Evolutionary conservation across 164 flowering plant genomes (phyloP).

Genomic region (Echeveria elegans): DNA sequence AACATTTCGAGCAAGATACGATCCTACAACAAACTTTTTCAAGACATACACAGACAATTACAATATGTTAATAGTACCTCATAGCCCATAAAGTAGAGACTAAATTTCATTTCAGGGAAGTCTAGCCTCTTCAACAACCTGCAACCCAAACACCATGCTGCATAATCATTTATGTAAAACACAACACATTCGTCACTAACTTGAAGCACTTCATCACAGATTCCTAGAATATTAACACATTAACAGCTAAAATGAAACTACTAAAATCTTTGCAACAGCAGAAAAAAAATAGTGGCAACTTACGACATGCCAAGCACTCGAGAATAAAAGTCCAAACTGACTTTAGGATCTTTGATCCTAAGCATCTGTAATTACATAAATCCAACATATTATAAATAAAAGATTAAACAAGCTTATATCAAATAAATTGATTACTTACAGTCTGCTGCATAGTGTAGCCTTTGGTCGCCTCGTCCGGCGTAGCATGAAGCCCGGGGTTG

Average conservation of each 20-base stretch:
- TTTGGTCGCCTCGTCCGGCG: constrained; percentile 76
- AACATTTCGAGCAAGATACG: not conserved
- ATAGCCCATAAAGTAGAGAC: not conserved
- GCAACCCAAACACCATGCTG: not conserved
- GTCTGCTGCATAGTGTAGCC: constrained; percentile 93
- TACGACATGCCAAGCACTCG: constrained; percentile 94
- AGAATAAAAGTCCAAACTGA: constrained; percentile 91
- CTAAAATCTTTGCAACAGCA: not conserved
- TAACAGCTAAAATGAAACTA: not conserved
- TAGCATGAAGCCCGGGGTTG: constrained; percentile 70
- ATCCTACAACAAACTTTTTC: not conserved
- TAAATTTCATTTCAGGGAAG: constrained; percentile 1
- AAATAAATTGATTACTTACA: constrained; percentile 23
- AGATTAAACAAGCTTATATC: not conserved
- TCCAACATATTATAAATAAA: not conserved
- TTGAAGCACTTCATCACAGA: not conserved
- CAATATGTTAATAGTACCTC: constrained; percentile 9
- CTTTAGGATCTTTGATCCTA: constrained; percentile 94
- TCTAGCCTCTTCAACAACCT: not conserved
- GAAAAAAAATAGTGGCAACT: constrained; percentile 23
- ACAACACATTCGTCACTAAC: not conserved
- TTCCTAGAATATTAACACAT: not conserved
- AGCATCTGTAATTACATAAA: constrained; percentile 52
- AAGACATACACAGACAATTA: not conserved
- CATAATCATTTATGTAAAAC: not conserved